Evolutionary conservation across 2,329 filamentous ascomycete genomes (phyloP).

Genomic region (Penicillium sp.): DNA sequence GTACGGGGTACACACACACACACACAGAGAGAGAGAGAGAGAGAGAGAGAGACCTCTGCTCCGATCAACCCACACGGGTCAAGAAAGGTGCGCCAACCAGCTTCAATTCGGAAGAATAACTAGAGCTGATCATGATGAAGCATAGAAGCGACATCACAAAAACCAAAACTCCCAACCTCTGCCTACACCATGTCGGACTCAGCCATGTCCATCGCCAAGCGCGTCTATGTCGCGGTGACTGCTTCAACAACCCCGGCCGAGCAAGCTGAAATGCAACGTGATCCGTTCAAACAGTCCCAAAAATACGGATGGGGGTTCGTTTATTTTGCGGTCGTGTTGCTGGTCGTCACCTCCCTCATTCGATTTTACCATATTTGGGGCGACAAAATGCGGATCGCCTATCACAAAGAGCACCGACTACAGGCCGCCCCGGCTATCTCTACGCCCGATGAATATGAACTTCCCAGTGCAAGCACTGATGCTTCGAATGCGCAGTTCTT

Average conservation of each 20-base stretch:
- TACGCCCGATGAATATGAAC: constrained; percentile 59
- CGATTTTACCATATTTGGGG: constrained; percentile 87
- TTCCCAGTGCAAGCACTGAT: constrained; percentile 58
- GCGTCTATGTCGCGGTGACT: constrained; percentile 57
- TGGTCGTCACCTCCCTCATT: constrained; percentile 64
- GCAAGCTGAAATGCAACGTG: constrained; percentile 57
- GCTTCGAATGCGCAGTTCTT: constrained; percentile 72
- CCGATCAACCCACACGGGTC: too few species aligned
- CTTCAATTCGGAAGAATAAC: too few species aligned
- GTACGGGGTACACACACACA: too few species aligned
- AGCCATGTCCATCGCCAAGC: constrained; percentile 39
- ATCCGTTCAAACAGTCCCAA: constrained; percentile 76
- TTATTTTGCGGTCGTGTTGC: constrained; percentile 75
- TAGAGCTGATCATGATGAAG: background rate
- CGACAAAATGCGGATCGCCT: constrained; percentile 85
- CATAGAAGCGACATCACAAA: background rate
- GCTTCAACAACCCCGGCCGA: constrained; percentile 55
- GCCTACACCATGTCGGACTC: constrained; percentile 17
- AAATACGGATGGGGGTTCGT: constrained; percentile 88
- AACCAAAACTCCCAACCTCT: background rate
- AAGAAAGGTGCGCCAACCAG: too few species aligned
- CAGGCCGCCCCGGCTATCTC: constrained; percentile 57
- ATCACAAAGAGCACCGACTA: constrained; percentile 78
- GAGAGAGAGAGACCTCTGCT: too few species aligned
- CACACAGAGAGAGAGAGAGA: too few species aligned